Evolutionary conservation across 805 yeast genomes (phyloP).

Genomic region (Yamadazyma insecticola): DNA sequence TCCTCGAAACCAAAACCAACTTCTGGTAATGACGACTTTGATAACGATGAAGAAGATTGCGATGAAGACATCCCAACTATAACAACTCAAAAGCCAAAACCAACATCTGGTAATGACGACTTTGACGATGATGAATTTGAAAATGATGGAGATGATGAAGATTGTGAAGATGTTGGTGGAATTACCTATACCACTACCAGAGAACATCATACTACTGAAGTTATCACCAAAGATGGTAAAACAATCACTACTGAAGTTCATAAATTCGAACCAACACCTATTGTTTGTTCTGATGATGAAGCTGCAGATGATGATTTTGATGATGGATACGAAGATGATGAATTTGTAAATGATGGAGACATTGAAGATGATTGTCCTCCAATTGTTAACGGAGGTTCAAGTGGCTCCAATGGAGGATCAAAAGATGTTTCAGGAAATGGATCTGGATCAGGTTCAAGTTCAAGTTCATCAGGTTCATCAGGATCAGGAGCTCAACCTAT

Average conservation of each 20-base stretch:
- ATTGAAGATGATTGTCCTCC: too few species aligned
- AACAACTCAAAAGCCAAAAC: slow-evolving; percentile 1
- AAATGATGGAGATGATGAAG: slow-evolving; percentile 5
- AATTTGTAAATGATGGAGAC: slow-evolving; percentile 4
- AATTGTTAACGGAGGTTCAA: too few species aligned
- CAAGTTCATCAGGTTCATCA: slow-evolving; percentile 3
- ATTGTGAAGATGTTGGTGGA: slow-evolving; percentile 2
- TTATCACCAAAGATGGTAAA: slow-evolving; percentile 4
- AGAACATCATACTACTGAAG: slow-evolving; percentile 3
- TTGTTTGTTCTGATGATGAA: slow-evolving; percentile 8
- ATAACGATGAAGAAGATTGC: slow-evolving; percentile 7
- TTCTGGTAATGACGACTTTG: neutral
- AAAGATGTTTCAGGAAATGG: slow-evolving; percentile 1
- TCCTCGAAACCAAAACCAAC: neutral
- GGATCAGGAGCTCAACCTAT: neutral
- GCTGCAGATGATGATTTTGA: slow-evolving; percentile 4
- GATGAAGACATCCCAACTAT: slow-evolving; percentile 3
- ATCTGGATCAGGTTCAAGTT: slow-evolving; percentile 4
- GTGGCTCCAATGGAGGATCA: slow-evolving; percentile 3
- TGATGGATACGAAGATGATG: slow-evolving; percentile 1
- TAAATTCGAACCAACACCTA: slow-evolving; percentile 1
- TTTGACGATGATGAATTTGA: slow-evolving; percentile 13
- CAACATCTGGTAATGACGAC: slow-evolving; percentile 4
- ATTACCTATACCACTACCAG: slow-evolving; percentile 5
- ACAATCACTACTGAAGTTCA: slow-evolving; percentile 3